These are phyloP conservation scores for Oemleria cerasiformis DNA, from an alignment of 306 rosid species.

Conservation along the genomic window DNA sequence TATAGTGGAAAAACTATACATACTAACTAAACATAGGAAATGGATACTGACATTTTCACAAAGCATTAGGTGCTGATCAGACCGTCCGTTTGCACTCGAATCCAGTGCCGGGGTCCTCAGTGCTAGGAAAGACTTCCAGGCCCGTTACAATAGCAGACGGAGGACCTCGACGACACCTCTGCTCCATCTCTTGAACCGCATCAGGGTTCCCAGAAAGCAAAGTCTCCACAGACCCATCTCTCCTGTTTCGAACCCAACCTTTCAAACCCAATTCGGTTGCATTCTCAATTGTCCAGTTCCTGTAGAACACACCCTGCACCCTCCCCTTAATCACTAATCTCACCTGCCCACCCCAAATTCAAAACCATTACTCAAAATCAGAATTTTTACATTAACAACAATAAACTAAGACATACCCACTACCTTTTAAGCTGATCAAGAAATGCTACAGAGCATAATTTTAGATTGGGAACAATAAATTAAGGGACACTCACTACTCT, in stretches of 20 bases:
- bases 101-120: conserved; percentile 56
- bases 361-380: conserved; percentile 5
- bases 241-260: conserved; percentile 54
- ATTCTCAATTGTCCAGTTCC: conserved; percentile 50
- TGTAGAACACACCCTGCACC: conserved; percentile 72
- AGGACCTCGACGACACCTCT: conserved; percentile 85
- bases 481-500: not conserved
- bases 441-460: not conserved
- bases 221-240: conserved; percentile 61
- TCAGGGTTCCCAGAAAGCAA: conserved; percentile 44
- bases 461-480: not conserved
- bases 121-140: conserved; percentile 52
- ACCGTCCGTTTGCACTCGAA: conserved; percentile 58
- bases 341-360: conserved; percentile 48
- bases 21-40: not conserved
- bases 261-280: conserved; percentile 46
- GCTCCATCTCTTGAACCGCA: conserved; percentile 67
- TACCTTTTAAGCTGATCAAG: not conserved
- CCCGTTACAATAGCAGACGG: conserved; percentile 71
- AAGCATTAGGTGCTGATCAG: conserved; percentile 30
- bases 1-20: not conserved
- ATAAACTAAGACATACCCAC: not conserved
- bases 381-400: not conserved
- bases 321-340: conserved; percentile 82
- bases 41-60: not conserved